Base-by-base conservation (phyloP, 2,329 filamentous ascomycete species). In the Myotisia sp. region DNA sequence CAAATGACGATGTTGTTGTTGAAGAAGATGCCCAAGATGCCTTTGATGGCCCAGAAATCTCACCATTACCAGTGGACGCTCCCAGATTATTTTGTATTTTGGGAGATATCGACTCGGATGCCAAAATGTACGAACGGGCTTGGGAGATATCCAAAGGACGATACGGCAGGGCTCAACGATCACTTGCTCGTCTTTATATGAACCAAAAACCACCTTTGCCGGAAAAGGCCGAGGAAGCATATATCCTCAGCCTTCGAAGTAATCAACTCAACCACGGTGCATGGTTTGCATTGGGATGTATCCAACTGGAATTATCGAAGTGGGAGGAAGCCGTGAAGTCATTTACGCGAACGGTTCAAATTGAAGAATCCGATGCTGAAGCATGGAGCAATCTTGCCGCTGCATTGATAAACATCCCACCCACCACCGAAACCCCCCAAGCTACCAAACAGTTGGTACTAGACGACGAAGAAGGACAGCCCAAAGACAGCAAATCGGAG, bases 361-460 rank as follows among this genome's bases (percentile, higher is more conserved):
- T 82, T 7, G 90, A 93, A 30, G 86, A 92, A 17, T 76, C 79
- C 34, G 86, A 94, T 50, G 87, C 86, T 0, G 76, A 92, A 50
- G 84, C 83, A 0, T 98, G 90, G 84, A 92, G 81, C 48, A 98
- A 98, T 51, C 68, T 98, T 14, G 90, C 86, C 0, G 85, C 80
- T 2, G 78, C 87, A 0, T 68, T 95, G 1, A 71, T 85, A 71
- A 55, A 67, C 62, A 27, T 56, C 14, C 39, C 43, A 3, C 37
- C 38, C 16, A 20, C 43, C 5, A 24, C 17, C 4, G 17, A 31
- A 5, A 22, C 37, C 17, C 45, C 30, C 42, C 52, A 16, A 43
- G 51, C 5, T 46, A 49, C 13, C 26, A 33, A 16, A 29, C 14
- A 18, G n/a, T 13, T 29, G 9, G n/a, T n/a, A n/a, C 26, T 36